Evolutionary conservation across 2,329 filamentous ascomycete genomes (phyloP).

Genomic region (Coleophoma cylindrospora): DNA sequence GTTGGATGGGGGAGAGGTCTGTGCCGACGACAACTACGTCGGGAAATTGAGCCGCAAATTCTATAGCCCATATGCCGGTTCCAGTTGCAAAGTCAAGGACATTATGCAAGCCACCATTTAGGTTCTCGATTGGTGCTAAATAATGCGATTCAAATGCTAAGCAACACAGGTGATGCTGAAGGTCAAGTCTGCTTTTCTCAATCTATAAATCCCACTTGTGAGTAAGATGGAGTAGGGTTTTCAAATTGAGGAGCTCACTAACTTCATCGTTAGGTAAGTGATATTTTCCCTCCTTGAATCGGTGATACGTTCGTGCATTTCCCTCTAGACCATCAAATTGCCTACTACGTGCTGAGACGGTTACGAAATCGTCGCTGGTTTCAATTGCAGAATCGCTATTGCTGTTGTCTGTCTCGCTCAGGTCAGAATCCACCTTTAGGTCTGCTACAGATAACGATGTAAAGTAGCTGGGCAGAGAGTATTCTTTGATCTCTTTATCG

Average conservation of each 20-base stretch:
- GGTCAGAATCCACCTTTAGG: not conserved
- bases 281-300: constrained; percentile 27
- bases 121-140: constrained; percentile 1
- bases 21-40: constrained; percentile 37
- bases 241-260: not conserved
- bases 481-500: too few species aligned
- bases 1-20: constrained; percentile 62
- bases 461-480: too few species aligned
- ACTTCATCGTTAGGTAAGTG: constrained; percentile 45
- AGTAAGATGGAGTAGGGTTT: not conserved
- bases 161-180: constrained; percentile 1
- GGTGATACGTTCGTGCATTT: constrained; percentile 8
- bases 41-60: constrained; percentile 1
- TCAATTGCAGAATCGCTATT: not conserved
- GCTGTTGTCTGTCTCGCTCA: not conserved
- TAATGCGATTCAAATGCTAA: not conserved
- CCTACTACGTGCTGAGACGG: constrained; percentile 2
- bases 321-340: constrained; percentile 1
- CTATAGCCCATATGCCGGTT: constrained; percentile 33
- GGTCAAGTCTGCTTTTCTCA: constrained; percentile 1
- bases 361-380: not conserved
- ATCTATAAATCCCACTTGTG: not conserved
- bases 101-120: constrained; percentile 10
- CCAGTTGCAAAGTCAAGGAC: constrained; percentile 34
- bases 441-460: too few species aligned